Conservation (phyloP, 495 filamentous ascomycete genomes). For the Trichodelitschia bisporula region DNA sequence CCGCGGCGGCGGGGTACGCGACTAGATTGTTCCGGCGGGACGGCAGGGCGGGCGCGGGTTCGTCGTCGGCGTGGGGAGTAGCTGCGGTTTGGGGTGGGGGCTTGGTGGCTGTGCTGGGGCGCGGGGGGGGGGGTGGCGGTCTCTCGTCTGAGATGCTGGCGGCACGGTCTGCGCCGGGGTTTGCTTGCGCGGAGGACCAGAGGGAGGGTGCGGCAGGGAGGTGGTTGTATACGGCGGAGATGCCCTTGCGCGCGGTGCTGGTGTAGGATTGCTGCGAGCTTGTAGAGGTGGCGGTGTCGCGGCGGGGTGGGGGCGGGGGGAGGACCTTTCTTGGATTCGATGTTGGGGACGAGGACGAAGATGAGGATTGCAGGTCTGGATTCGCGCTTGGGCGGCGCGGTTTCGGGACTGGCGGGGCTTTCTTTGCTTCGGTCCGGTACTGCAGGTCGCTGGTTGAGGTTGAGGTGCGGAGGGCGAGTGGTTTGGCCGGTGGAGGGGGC, state of each 20-base stretch:
- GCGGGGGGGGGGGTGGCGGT: slow-evolving; percentile 22
- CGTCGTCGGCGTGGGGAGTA: slow-evolving; percentile 3
- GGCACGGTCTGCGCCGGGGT: slow-evolving; percentile 4
- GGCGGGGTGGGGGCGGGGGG: slow-evolving; percentile 2
- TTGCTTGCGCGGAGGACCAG: slow-evolving; percentile 1
- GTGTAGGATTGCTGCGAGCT: slow-evolving; percentile 8
- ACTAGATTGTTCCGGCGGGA: slow-evolving; percentile 15
- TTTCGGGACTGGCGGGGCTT: too few relatives aligned
- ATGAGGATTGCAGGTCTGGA: slow-evolving; percentile 1
- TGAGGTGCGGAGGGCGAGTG: too few relatives aligned
- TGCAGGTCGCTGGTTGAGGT: too few relatives aligned
- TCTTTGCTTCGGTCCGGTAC: too few relatives aligned
- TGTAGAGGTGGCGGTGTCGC: too few relatives aligned
- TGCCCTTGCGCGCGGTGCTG: slow-evolving; percentile 15
- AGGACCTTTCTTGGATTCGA: slow-evolving; percentile 1
- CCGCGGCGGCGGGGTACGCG: slow-evolving; percentile 20
- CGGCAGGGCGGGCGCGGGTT: slow-evolving; percentile 14
- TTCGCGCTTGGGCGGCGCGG: too few relatives aligned
- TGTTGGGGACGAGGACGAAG: slow-evolving; percentile 1
- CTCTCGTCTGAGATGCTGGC: slow-evolving; percentile 14
- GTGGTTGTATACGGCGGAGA: slow-evolving; percentile 23
- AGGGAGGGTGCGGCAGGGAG: slow-evolving; percentile 16
- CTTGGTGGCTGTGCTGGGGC: slow-evolving; percentile 17
- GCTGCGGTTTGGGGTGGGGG: slow-evolving; percentile 3
- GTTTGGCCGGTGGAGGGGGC: too few relatives aligned